Evolutionary conservation across 2,329 filamentous ascomycete genomes (phyloP), one percentile per base, ranked within the genome.

Genomic region (Pseudodiploospora longispora): DNA sequence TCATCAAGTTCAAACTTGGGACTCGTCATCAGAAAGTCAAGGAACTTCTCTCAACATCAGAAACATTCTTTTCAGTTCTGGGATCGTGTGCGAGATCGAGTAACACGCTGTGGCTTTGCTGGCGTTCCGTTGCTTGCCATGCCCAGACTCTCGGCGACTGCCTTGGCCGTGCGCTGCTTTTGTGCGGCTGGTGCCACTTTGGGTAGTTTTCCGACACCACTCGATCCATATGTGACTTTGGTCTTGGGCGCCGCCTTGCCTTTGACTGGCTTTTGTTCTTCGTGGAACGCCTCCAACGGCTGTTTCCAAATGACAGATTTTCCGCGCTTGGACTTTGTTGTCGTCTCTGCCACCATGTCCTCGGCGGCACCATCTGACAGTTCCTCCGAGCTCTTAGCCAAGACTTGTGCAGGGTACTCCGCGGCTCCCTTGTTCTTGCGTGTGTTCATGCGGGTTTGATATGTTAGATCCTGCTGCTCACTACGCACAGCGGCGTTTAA

Each of bases 301-400:
- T 60, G 55, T 33, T 56, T 64, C 63, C 63, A 66, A 27, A 49
- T 57, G 19, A 66, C 63, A 19, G 44, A 54, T 53, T 61, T 64
- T 41, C 56, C 53, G 35, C 47, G 41, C 43, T 50, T 56, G 19
- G 41, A 40, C 41, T 33, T 49, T 10, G 8, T 35, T 5, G 43
- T 29, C 28, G 35, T 30, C n/a, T 49, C 44, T 19, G 48, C 50
- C 19, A 44, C 47, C 36, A 39, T 41, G 30, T 43, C 39, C 12
- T 56, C 54, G n/a, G 49, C 50, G 8, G 49, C 49, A 5, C 56
- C 59, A 28, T 42, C 47, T 36, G 46, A 46, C 40, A 44, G 38
- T 37, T 56, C 48, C 44, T 55, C 56, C 38, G 52, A 52, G 43
- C 54, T 47, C 50, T 52, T 60, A 49, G 59, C 63, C 38, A 66